Evolutionary conservation across 139 green algal species (phyloP).

Genomic region (Nannochloris sp.): DNA sequence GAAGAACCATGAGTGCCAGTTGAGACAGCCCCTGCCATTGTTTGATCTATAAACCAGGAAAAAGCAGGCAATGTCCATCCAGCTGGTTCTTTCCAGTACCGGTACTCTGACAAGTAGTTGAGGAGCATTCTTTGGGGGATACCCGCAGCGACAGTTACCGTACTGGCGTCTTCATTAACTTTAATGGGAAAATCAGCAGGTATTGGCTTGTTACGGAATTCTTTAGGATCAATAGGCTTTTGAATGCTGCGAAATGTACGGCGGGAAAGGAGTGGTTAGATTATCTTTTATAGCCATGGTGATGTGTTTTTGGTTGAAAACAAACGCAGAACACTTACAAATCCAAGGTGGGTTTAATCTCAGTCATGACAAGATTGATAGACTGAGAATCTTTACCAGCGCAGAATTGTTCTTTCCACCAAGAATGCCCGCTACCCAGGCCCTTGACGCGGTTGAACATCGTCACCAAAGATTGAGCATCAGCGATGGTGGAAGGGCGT

Average conservation of each 20-base stretch:
- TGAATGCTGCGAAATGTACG: too few species aligned
- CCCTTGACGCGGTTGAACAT: slow-evolving; percentile 41
- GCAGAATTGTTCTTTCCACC: slow-evolving; percentile 50
- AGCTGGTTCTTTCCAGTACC: slow-evolving; percentile 32
- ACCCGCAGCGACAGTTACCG: slow-evolving; percentile 64
- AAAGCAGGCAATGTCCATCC: slow-evolving; percentile 70
- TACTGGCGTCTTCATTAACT: slow-evolving; percentile 43
- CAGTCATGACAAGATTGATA: slow-evolving; percentile 57
- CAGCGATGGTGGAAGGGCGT: slow-evolving; percentile 26
- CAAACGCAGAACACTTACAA: slow-evolving; percentile 2
- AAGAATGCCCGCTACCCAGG: slow-evolving; percentile 50
- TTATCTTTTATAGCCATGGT: too few species aligned
- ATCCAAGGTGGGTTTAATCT: slow-evolving; percentile 26
- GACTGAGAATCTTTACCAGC: slow-evolving; percentile 24
- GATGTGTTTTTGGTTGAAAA: neutral
- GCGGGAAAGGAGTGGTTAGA: too few species aligned
- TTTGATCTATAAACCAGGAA: slow-evolving; percentile 78
- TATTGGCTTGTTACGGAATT: neutral
- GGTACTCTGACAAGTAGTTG: slow-evolving; percentile 74
- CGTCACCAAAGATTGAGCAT: slow-evolving; percentile 36
- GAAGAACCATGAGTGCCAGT: slow-evolving; percentile 73
- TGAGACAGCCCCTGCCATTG: slow-evolving; percentile 72
- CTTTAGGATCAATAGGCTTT: slow-evolving; percentile 8
- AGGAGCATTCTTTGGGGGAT: slow-evolving; percentile 59
- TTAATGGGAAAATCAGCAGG: slow-evolving; percentile 31